These are phyloP conservation scores for Mortierella sp. DNA, from an alignment of 371 early-diverging fungal genomes.

Conservation along the genomic window DNA sequence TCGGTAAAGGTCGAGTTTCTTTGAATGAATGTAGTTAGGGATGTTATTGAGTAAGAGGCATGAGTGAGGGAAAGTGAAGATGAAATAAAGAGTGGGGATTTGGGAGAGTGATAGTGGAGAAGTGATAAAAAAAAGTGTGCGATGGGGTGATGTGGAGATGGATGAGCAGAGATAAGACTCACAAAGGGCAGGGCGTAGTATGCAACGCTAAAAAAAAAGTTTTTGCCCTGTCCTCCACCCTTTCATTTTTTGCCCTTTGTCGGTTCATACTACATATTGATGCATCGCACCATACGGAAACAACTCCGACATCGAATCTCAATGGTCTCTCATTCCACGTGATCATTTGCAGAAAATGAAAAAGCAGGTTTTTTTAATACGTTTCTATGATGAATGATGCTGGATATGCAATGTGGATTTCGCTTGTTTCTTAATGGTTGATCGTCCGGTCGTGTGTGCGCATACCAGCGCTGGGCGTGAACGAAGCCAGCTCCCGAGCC, in stretches of 20 bases:
- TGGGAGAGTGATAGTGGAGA: not conserved
- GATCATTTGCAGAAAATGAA: not conserved
- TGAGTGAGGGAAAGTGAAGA: not conserved
- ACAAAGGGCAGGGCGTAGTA: not conserved
- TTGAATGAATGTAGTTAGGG: not conserved
- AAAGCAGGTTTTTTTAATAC: not conserved
- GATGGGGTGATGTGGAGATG: not conserved
- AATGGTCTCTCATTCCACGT: not conserved
- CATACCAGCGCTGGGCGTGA: constrained; percentile 53
- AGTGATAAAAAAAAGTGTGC: not conserved
- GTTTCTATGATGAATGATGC: not conserved
- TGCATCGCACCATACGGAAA: not conserved
- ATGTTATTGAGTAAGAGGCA: no score
- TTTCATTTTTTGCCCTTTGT: not conserved
- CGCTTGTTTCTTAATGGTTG: constrained; percentile 22
- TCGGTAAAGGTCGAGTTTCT: not conserved
- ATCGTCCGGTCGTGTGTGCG: constrained; percentile 55
- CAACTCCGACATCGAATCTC: not conserved
- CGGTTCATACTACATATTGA: not conserved
- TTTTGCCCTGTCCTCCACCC: not conserved
- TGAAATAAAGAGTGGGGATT: not conserved
- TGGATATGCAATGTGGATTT: not conserved
- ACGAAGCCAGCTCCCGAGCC: constrained; percentile 60
- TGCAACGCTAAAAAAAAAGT: not conserved
- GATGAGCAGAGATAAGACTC: not conserved